These are phyloP conservation scores for Kokia cookei DNA, from an alignment of 441 rosid genomes.

Conservation along the genomic window DNA sequence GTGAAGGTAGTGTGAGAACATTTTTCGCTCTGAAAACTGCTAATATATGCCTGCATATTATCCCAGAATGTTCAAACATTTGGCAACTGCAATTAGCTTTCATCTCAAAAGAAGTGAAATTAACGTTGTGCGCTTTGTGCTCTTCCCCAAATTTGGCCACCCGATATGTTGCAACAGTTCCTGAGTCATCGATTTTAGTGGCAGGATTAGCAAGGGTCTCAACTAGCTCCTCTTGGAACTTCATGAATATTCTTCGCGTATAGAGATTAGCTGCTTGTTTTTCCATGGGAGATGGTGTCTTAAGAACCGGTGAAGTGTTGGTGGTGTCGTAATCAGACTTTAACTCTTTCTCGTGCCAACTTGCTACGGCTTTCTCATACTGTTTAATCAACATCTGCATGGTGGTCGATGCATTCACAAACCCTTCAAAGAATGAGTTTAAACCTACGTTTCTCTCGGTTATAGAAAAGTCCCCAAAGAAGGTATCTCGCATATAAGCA, in stretches of 20 bases:
- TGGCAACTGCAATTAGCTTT: slow-evolving; percentile 58
- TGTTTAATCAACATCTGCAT: slow-evolving; percentile 33
- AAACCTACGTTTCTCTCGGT: slow-evolving; percentile 23
- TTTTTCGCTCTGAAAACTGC: slow-evolving; percentile 45
- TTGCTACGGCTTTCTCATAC: slow-evolving; percentile 43
- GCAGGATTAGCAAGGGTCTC: slow-evolving; percentile 57
- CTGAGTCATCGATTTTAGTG: slow-evolving; percentile 34
- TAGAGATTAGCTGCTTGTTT: slow-evolving; percentile 50
- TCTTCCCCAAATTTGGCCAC: slow-evolving; percentile 59
- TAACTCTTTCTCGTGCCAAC: slow-evolving; percentile 39
- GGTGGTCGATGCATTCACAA: slow-evolving; percentile 36
- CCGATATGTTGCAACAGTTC: slow-evolving; percentile 24
- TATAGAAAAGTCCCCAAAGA: slow-evolving; percentile 40
- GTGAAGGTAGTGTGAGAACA: slow-evolving; percentile 13
- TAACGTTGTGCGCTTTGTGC: slow-evolving; percentile 36
- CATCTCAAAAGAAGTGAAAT: slow-evolving; percentile 37
- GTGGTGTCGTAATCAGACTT: slow-evolving; percentile 47
- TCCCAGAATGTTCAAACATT: slow-evolving; percentile 49
- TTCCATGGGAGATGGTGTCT: slow-evolving; percentile 66
- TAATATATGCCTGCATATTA: slow-evolving; percentile 49
- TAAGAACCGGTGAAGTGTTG: slow-evolving; percentile 37
- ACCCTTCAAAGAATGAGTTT: slow-evolving; percentile 43
- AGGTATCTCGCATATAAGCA: slow-evolving; percentile 39
- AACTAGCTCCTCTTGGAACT: slow-evolving; percentile 54
- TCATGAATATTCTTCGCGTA: slow-evolving; percentile 39